Percentiles rank a stretch among this genome's conserved stretches.
These are phyloP conservation scores for Panicum miliaceum DNA, from an alignment of 176 grass and related monocot genomes.

Conservation along the genomic window DNA sequence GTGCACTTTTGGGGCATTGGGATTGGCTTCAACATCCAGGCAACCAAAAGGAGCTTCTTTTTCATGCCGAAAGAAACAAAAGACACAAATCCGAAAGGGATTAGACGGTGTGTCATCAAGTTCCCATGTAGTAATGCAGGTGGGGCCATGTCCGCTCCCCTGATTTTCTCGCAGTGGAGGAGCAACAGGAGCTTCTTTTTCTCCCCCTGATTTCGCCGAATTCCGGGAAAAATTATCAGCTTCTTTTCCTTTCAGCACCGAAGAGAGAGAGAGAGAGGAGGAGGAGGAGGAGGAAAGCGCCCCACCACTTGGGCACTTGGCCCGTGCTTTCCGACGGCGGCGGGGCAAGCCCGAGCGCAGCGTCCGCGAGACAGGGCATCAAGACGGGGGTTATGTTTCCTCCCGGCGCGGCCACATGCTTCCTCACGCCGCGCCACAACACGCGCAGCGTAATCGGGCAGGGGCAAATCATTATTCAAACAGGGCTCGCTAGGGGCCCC, in stretches of 20 bases:
- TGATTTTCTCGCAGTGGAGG: neutral
- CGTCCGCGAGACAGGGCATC: constrained; percentile 47
- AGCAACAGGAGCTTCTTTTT: neutral
- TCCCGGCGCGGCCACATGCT: constrained; percentile 40
- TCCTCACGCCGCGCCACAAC: constrained; percentile 36
- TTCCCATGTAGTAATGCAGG: neutral
- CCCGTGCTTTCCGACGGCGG: neutral
- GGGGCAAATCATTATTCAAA: neutral
- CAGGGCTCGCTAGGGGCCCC: neutral
- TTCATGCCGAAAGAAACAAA: too few species aligned
- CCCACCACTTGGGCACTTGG: neutral
- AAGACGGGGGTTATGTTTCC: constrained; percentile 45
- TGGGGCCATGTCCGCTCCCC: neutral
- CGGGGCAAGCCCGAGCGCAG: neutral
- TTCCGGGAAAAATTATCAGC: too few species aligned
- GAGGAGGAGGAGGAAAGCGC: neutral
- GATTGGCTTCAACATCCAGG: neutral
- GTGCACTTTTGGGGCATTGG: neutral
- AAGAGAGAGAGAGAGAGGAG: neutral
- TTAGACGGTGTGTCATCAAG: neutral
- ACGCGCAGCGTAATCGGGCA: constrained; percentile 3
- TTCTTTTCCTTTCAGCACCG: neutral
- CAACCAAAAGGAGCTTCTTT: neutral
- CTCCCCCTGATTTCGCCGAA: neutral
- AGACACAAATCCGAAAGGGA: neutral